Evolutionary conservation across 2,329 filamentous ascomycete genomes (phyloP), one percentile per base, ranked within the genome.

Genomic region (Apiospora sp.): DNA sequence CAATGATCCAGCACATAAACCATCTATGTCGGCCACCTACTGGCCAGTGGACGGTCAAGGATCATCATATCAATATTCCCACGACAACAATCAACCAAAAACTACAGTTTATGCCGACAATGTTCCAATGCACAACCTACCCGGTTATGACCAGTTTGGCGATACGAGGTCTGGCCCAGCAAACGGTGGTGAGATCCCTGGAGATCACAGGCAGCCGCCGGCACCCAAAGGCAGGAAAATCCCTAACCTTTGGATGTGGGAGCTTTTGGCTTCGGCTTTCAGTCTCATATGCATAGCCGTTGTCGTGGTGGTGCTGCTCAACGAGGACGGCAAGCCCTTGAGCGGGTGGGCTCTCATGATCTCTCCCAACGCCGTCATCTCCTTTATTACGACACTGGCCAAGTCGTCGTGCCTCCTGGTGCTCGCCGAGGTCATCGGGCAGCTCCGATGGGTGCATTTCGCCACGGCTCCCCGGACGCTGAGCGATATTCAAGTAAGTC

Each of bases 381-480:
- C 73, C 10, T 75, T 75, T 61, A 73, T 75, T 30, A 67, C 71
- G 37, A 71, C 72, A 16, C 46, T 75, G 14, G 71, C 72, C 34
- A 75, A 75, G 54, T 72, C 73, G 16, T 72, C 72, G 16, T 69
- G 71, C 30, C 72, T 75, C 22, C 34, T 75, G 30, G 71, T 71
- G 5, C 64, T 73, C 3, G 27, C 71, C 49, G 72, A 72, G 69
- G 58, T 73, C 41, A 71, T 75, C 22, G 72, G 72, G 5, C 73
- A 75, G 70, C 68, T 75, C 22, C 73, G 73, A 41, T 75, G 73
- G 73, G 41, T 71, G 8, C 67, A 75, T 37, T 75, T 73, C 37
- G 24, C 71, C 48, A 61, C 61, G 12, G 34, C 51, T 3, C 43
- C 72, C 16, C 58, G 68, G 14, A 34, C 48, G 3, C 34, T 75